Conservation (phyloP, 352 stramenopile genomes). For the Globisporangium nodosum region DNA sequence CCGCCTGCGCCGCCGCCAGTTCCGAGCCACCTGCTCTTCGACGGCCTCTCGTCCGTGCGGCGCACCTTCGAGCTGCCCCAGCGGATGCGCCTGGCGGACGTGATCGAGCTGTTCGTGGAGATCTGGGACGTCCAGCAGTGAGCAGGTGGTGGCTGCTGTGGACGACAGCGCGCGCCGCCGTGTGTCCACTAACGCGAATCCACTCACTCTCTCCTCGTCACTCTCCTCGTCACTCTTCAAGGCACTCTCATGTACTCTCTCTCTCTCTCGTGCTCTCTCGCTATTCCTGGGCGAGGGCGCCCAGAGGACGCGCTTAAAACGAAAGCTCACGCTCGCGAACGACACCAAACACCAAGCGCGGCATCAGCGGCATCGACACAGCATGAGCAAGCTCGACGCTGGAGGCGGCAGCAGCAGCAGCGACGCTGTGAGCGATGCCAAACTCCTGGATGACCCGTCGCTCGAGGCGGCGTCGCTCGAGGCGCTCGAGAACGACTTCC, state of each 20-base stretch:
- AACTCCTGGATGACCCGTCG: constrained; percentile 41
- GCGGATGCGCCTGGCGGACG: constrained; percentile 75
- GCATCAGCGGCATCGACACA: too few species aligned
- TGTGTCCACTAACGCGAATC: neutral
- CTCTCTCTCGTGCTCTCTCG: too few species aligned
- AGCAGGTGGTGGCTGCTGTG: neutral
- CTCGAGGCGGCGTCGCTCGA: constrained; percentile 71
- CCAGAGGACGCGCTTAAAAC: too few species aligned
- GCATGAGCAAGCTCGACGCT: constrained; percentile 17
- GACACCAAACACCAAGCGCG: too few species aligned
- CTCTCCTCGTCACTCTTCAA: neutral
- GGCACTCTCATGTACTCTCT: too few species aligned
- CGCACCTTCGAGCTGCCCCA: constrained; percentile 85
- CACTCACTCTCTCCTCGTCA: neutral
- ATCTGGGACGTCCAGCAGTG: constrained; percentile 87
- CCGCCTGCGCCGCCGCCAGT: constrained; percentile 60
- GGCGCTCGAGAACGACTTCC: constrained; percentile 91
- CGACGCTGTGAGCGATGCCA: constrained; percentile 23
- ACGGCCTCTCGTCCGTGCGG: constrained; percentile 79
- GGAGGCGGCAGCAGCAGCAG: neutral
- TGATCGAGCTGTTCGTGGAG: constrained; percentile 85
- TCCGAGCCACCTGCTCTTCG: constrained; percentile 71
- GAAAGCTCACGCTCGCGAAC: too few species aligned
- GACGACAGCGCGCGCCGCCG: too few species aligned
- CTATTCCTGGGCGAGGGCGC: too few species aligned